phyloP scores from a whole-genome alignment of 2,329 filamentous ascomycete species.

The Alternaria arbusti region DNA sequence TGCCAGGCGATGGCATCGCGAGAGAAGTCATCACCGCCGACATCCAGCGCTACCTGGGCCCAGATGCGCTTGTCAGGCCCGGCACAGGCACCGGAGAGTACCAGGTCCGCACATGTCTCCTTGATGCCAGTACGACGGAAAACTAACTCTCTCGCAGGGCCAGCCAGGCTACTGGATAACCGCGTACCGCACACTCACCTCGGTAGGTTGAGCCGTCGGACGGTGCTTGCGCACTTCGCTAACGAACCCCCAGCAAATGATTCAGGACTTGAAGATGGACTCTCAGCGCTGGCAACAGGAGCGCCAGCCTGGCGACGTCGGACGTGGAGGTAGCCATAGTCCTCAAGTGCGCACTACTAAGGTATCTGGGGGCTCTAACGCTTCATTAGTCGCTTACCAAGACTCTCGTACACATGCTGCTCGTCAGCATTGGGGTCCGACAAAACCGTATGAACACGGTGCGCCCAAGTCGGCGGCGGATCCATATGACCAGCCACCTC shows the following conservation, averaged over 20 bases:
- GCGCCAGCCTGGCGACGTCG: conserved; percentile 40
- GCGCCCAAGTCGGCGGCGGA: conserved; percentile 19
- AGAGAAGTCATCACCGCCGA: conserved; percentile 60
- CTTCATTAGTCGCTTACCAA: conserved; percentile 52
- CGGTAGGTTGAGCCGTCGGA: conserved; percentile 45
- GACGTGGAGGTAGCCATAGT: conserved; percentile 56
- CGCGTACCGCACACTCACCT: conserved; percentile 58
- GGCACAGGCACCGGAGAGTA: conserved; percentile 54
- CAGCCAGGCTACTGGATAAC: conserved; percentile 59
- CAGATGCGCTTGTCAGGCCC: conserved; percentile 58
- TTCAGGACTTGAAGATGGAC: conserved; percentile 56
- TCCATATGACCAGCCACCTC: conserved; percentile 21
- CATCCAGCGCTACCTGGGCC: conserved; percentile 59
- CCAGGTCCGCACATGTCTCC: conserved; percentile 47
- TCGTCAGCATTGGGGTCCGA: conserved; percentile 51
- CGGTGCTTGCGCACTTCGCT: conserved; percentile 14
- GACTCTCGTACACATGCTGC: conserved; percentile 52
- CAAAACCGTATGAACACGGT: conserved; percentile 34
- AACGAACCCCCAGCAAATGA: conserved; percentile 53
- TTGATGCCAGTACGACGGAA: conserved; percentile 18
- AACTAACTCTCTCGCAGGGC: conserved; percentile 38
- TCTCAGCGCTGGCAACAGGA: conserved; percentile 54
- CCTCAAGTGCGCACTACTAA: conserved; percentile 48
- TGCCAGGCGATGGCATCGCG: conserved; percentile 58
- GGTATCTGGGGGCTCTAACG: conserved; percentile 55